Percentiles rank a stretch among this genome's conserved stretches.
phyloP scores from a whole-genome alignment of 192 early-diverging fungal species.

The Phlyctochytrium bullatum region DNA sequence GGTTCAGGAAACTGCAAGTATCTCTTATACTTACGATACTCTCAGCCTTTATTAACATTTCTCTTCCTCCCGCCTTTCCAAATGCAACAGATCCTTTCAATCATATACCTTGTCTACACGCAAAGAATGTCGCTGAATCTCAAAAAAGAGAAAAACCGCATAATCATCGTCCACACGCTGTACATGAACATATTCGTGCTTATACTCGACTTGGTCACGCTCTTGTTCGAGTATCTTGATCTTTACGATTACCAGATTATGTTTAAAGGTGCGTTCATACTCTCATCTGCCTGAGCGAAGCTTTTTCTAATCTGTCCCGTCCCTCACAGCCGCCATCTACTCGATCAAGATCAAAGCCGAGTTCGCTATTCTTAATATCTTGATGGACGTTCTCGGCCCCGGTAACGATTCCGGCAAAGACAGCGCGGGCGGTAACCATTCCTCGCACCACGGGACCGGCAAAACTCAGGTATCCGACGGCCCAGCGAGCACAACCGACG shows the following conservation, averaged over 20 bases:
- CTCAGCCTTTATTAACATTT: neutral
- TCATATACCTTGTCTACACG: conserved; percentile 27
- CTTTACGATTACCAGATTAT: conserved; percentile 39
- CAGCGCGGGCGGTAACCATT: too few species aligned
- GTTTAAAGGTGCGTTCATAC: conserved; percentile 24
- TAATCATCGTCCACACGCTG: conserved; percentile 24
- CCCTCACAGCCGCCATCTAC: too few species aligned
- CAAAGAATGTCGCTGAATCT: conserved; percentile 4
- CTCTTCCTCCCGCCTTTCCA: too few species aligned
- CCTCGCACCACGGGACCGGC: too few species aligned
- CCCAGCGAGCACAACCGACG: too few species aligned
- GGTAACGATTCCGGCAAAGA: too few species aligned
- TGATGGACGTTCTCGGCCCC: too few species aligned
- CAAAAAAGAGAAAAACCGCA: conserved; percentile 1
- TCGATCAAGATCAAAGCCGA: conserved; percentile 33
- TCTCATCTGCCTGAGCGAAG: too few species aligned
- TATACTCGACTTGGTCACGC: conserved; percentile 19
- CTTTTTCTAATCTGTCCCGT: too few species aligned
- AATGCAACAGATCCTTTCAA: neutral
- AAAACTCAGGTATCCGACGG: too few species aligned
- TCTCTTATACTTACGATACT: neutral
- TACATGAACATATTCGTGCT: conserved; percentile 24
- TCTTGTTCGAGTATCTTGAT: conserved; percentile 21
- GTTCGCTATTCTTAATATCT: conserved; percentile 28
- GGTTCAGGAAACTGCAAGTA: conserved; percentile 16